Evolutionary conservation across 1,139 yeast genomes (phyloP), one percentile per base, ranked within the genome.

Genomic region (Zygoascus sp.): DNA sequence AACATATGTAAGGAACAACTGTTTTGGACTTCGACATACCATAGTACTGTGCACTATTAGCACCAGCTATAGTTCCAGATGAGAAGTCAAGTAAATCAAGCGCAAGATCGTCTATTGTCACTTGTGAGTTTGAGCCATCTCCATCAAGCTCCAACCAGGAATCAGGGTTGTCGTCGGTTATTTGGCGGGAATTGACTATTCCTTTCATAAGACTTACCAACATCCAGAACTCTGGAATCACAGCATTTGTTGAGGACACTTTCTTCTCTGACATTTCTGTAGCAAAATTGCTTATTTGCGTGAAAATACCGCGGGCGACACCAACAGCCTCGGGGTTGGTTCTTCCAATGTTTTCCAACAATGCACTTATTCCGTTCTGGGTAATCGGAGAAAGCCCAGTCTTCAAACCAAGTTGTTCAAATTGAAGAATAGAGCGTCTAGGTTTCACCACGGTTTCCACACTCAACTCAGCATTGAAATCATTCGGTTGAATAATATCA

Each of bases 21-120:
- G 52, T 46, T 13, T 40, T 40, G 17, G 36, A 21, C 11, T 40
- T 32, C 20, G 43, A 40, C 9, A 32, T 13, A 30, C 15, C 23
- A 20, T 32, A 32, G 19, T 30, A 32, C 21, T 40, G 37, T 3
- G 43, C 43, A 13, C 30, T 22, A 30, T 40, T 40, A 16, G 43
- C 43, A n/a, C 34, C 40, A 7, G 41, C 40, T 10, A 46, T 38
- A 3, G 47, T 44, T 2, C 52, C 57, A 32, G 45, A 53, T 28
- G 56, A 51, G 30, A 48, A 45, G 3, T 50, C 44, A 19, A 58
- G 42, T 5, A 52, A 30, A 32, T 59, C 64, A 11, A 51, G 46
- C 2, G 48, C 44, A 3, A 45, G 22, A 25, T 56, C 53, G 19
- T 30, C 32, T 2, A 42, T 21, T 9, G 27, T 17, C n/a, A 40